phyloP scores from a whole-genome alignment of 345 rosid species.

The Pseudoturritis turrita region DNA sequence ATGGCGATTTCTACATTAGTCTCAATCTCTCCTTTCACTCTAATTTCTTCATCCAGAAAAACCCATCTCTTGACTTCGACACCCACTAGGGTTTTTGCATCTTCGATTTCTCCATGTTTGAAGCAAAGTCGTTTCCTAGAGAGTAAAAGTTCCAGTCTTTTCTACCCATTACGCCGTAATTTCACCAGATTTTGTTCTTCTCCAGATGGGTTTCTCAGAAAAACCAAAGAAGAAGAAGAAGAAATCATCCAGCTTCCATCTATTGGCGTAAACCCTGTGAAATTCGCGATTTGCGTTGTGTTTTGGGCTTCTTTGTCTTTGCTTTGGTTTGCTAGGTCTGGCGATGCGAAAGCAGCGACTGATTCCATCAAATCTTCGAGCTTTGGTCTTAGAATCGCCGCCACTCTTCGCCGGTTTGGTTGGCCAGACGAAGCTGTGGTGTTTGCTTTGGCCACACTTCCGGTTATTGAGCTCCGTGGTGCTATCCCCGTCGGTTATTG shows the following conservation, averaged over 20 bases:
- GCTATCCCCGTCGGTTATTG: conserved; percentile 97
- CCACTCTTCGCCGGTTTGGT: conserved; percentile 58
- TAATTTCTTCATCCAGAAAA: conserved; percentile 28
- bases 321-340: conserved; percentile 71
- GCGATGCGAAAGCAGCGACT: conserved; percentile 76
- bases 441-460: conserved; percentile 87
- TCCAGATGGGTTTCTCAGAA: conserved; percentile 31
- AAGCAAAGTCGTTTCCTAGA: conserved; percentile 20
- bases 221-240: conserved; percentile 24
- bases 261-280: conserved; percentile 43
- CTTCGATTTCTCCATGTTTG: not conserved
- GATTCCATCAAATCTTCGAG: conserved; percentile 78
- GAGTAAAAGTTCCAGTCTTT: conserved; percentile 8
- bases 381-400: conserved; percentile 70
- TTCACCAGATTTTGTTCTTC: conserved; percentile 22
- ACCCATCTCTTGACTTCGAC: conserved; percentile 31
- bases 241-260: conserved; percentile 28
- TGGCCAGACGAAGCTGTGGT: conserved; percentile 88
- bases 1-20: conserved; percentile 47
- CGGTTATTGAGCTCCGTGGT: conserved; percentile 89
- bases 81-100: conserved; percentile 12
- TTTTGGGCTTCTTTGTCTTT: conserved; percentile 76
- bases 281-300: conserved; percentile 50
- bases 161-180: conserved; percentile 6
- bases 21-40: conserved; percentile 24